Evolutionary conservation across 148 eudicot genomes (phyloP), one percentile per base, ranked within the genome.

Genomic region (Talinum fruticosum): DNA sequence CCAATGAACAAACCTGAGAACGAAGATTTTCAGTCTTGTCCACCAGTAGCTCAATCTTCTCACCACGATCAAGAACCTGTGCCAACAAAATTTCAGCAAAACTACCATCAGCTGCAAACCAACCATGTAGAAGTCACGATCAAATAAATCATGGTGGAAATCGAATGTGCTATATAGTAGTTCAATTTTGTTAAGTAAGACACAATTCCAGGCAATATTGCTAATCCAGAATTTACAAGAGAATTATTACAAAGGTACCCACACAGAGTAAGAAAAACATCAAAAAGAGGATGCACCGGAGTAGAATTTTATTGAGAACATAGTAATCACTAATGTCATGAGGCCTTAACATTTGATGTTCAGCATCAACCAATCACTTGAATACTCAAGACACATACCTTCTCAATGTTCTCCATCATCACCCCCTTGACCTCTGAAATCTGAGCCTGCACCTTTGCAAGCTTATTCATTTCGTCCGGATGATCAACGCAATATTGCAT

Each of bases 401-500:
- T 86, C 81, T 84, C 88, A 77, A 86, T 84, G 83, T 86, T 86
- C 30, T 86, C 88, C 88, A 84, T 86, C 88, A 86, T 86, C 75
- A 86, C 88, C 37, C 88, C 88, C 79, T 86, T 86, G 73, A 86
- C 88, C 83, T 86, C 88, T 18, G 88, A 84, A 70, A 86, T 84
- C 82, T 86, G 88, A 44, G 85, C 81, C 77, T 86, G 88, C 38
- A 86, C 86, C 75, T 86, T 86, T 37, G 83, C 85, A 34, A 86
- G 88, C 80, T 86, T 86, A 85, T 81, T 86, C 88, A 86, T 79
- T 67, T 86, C 88, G 2, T 86, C 88, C n/a, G 88, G 88, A 73
- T 86, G 88, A 79, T 86, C 88, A 70, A 83, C 88, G 79, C 88
- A 86, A 69, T 86, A 86, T 51, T 86, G 88, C 88, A 86, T 86